Base-by-base conservation (phyloP, 352 stramenopile genomes). In the Globisporangium yorkense region DNA sequence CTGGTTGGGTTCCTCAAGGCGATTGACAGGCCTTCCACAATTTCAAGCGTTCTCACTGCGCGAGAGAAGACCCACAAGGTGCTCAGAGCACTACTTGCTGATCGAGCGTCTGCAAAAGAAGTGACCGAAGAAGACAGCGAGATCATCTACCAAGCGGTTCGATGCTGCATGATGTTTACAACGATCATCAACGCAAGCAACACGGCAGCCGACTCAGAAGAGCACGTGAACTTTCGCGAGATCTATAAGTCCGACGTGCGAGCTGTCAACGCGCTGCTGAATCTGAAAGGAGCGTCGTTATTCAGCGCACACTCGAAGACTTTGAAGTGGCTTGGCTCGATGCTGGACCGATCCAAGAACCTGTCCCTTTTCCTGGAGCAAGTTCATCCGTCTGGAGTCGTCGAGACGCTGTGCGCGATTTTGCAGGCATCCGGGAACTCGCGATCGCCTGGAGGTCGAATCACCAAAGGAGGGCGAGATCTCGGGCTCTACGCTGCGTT, bases 281-380 rank as follows among this genome's bases (percentile, higher is more conserved):
- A 66, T 16, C 70, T 71, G 20, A 72, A 72, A 40, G 57, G 67
- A 3, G 51, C 56, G 1, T 45, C 63, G 7, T 52, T 84, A 1
- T 59, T 61, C 15, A 61, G 47, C 3, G 71, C 65, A 16, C 74
- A 83, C 31, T 81, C 74, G 0, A 87, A 89, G 57, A 68, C 66
- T 0, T 65, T 94, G 7, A 94, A 94, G 47, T 94, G 84, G 84
- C 62, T 94, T 0, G 84, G 84, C 20, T 80, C 70, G 7, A 88
- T 90, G 72, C 71, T 92, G 3, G 78, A 90, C 69, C 66, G 69
- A 18, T 84, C 83, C 0, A 66, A 62, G 12, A 68, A 86, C 59
- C 44, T 92, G 7, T 80, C 72, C 0, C 63, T 67, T 16, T 61
- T 90, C 5, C 50, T 92, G 7, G 75, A 89, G 52, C 67, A 88